A percentile compares a stretch with the other conserved stretches of the same genome.
Conservation (phyloP, 805 yeast genomes). For the Yamadazyma phyllophila region DNA sequence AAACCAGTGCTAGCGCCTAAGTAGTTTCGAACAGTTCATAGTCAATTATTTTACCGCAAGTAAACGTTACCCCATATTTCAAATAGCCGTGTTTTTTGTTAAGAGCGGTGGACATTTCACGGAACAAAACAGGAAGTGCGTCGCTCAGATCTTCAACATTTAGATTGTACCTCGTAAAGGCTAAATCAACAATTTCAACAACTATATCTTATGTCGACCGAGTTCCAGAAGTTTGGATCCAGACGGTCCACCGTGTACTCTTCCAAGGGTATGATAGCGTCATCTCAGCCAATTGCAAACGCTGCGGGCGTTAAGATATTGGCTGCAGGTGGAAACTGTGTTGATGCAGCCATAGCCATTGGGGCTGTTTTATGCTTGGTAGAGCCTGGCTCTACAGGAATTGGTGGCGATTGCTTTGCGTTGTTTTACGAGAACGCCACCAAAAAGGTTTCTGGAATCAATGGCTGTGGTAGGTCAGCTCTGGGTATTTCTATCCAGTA, state of each 20-base stretch:
- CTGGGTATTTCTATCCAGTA: constrained; percentile 46
- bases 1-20: neutral
- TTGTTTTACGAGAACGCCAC: constrained; percentile 51
- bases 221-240: constrained; percentile 41
- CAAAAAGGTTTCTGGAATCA: constrained; percentile 59
- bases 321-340: constrained; percentile 70
- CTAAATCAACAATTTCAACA: neutral
- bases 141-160: neutral
- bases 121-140: neutral
- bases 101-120: neutral
- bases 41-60: neutral
- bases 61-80: neutral
- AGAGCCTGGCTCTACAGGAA: constrained; percentile 62
- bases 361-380: constrained; percentile 54
- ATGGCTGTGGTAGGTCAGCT: constrained; percentile 77
- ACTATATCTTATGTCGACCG: constrained; percentile 15
- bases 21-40: neutral
- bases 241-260: constrained; percentile 76
- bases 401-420: constrained; percentile 69
- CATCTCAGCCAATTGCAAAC: constrained; percentile 75
- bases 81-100: neutral
- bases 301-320: constrained; percentile 69
- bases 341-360: constrained; percentile 62
- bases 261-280: constrained; percentile 67
- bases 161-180: neutral